Conservation (phyloP, 306 rosid genomes). For the Acacia acuminata region DNA sequence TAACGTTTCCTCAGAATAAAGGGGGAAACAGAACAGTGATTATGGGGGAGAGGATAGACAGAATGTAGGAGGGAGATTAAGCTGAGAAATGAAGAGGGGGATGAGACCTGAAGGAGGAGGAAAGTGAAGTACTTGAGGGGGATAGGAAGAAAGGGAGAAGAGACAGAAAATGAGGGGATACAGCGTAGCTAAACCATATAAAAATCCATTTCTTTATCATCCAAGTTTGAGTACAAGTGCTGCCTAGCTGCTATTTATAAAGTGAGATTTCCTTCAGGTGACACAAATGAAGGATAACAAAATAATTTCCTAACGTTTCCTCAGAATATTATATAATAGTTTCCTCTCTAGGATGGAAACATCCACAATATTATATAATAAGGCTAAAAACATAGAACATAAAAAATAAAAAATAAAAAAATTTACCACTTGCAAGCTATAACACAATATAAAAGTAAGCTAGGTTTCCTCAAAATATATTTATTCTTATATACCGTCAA, state of each 20-base stretch:
- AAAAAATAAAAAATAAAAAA: too few species aligned
- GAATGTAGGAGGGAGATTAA: background rate
- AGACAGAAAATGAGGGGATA: background rate
- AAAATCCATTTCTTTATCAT: background rate
- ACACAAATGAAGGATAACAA: background rate
- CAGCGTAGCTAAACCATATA: background rate
- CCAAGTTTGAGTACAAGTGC: background rate
- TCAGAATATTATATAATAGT: background rate
- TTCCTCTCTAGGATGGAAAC: background rate
- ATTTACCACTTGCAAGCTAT: too few species aligned
- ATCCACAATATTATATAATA: background rate
- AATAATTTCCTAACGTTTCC: background rate
- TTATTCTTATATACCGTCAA: background rate
- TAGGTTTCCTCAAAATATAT: background rate
- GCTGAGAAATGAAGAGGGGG: background rate
- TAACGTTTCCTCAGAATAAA: background rate
- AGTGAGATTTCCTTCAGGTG: background rate
- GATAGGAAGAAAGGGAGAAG: background rate
- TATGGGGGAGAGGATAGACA: background rate
- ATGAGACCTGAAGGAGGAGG: background rate
- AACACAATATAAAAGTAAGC: background rate
- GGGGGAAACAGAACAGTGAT: background rate
- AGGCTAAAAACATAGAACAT: conserved; percentile 43
- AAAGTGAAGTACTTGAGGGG: background rate
- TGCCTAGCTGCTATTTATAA: background rate